Conservation (phyloP, 1,284 basidiomycete genomes). For the Peniophora sp. region DNA sequence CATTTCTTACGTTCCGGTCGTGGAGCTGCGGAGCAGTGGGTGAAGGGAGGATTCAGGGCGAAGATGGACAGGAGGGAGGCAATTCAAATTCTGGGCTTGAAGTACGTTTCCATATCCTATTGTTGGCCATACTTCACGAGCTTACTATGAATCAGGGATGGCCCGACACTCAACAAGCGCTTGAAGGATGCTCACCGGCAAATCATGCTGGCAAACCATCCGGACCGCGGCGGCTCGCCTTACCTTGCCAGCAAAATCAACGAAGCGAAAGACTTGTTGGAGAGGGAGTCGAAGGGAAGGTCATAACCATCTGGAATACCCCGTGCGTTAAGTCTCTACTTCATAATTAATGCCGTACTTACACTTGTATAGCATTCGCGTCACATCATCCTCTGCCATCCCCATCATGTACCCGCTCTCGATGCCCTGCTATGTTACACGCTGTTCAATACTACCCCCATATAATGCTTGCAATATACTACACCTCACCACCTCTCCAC, state of each 20-base stretch:
- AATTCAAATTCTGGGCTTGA: constrained; percentile 85
- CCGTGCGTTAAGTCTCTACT: background rate
- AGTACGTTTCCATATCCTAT: constrained; percentile 43
- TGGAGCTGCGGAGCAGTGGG: constrained; percentile 78
- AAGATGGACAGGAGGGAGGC: constrained; percentile 98
- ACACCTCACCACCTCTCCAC: background rate
- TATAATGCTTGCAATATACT: background rate
- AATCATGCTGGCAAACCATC: constrained; percentile 94
- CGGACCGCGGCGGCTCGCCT: constrained; percentile 92
- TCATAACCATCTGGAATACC: constrained; percentile 10
- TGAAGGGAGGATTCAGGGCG: constrained; percentile 87
- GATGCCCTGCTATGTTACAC: background rate
- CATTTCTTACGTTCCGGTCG: constrained; percentile 46
- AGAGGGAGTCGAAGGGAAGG: constrained; percentile 51
- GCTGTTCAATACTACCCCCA: background rate
- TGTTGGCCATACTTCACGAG: background rate
- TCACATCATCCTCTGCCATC: constrained; percentile 4
- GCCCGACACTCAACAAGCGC: constrained; percentile 57
- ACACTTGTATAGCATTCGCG: constrained; percentile 1
- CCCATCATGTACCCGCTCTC: background rate
- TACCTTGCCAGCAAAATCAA: constrained; percentile 98
- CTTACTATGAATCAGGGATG: constrained; percentile 48
- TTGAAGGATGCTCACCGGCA: constrained; percentile 88
- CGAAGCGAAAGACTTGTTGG: constrained; percentile 82
- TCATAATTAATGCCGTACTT: constrained; percentile 8